phyloP scores from a whole-genome alignment of 2,329 filamentous ascomycete genomes.

The Gaeumannomyces sp. region DNA sequence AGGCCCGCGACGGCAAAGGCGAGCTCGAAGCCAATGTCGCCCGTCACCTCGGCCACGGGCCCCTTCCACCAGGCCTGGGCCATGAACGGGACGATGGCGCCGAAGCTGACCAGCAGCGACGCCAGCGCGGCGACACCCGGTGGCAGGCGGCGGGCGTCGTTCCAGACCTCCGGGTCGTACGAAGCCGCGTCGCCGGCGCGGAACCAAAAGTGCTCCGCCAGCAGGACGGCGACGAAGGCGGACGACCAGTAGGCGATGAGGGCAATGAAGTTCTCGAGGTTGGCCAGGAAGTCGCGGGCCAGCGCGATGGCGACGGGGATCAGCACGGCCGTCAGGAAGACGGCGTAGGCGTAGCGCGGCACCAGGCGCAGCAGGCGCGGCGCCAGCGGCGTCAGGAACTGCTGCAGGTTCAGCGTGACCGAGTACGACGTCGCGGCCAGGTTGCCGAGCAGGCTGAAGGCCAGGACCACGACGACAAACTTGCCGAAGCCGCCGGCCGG shows the following conservation, averaged over 20 bases:
- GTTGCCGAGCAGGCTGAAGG: slow-evolving; percentile 53
- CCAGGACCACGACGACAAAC: slow-evolving; percentile 54
- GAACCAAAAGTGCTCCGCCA: slow-evolving; percentile 25
- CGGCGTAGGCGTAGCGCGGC: slow-evolving; percentile 34
- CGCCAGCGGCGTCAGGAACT: slow-evolving; percentile 31
- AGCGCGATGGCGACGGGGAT: slow-evolving; percentile 34
- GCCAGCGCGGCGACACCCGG: slow-evolving; percentile 21
- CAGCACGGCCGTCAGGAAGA: slow-evolving; percentile 33
- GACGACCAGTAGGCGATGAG: slow-evolving; percentile 41
- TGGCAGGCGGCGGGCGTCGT: slow-evolving; percentile 19
- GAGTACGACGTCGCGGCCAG: slow-evolving; percentile 54
- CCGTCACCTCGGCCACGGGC: slow-evolving; percentile 34
- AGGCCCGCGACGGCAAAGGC: slow-evolving; percentile 35
- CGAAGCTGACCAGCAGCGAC: slow-evolving; percentile 18
- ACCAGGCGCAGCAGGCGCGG: slow-evolving; percentile 25
- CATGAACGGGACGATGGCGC: slow-evolving; percentile 33
- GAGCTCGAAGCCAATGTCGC: slow-evolving; percentile 40
- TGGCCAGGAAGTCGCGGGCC: slow-evolving; percentile 32
- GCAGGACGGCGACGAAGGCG: slow-evolving; percentile 33
- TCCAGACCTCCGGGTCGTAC: slow-evolving; percentile 21
- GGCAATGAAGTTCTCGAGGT: slow-evolving; percentile 37
- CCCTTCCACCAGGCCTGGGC: slow-evolving; percentile 37
- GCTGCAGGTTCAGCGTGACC: slow-evolving; percentile 55
- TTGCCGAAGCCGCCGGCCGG: slow-evolving; percentile 55
- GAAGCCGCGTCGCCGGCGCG: slow-evolving; percentile 15